Percentiles rank a stretch among this genome's conserved stretches.
These are phyloP conservation scores for Combretum micranthum DNA, from an alignment of 345 rosid species.

Conservation along the genomic window DNA sequence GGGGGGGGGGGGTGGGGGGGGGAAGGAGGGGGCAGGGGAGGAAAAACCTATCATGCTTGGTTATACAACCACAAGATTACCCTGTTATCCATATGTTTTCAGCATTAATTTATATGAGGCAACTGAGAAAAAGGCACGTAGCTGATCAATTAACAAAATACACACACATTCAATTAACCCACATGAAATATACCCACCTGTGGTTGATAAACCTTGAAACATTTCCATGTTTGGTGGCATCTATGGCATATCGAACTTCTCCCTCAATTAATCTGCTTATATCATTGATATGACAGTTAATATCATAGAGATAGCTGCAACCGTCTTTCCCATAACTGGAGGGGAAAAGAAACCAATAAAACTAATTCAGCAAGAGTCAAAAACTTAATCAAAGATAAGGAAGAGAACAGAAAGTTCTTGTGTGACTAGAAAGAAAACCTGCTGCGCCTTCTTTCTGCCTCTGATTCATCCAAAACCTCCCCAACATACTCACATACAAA, in stretches of 20 bases:
- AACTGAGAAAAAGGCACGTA: background rate
- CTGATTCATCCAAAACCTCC: slow-evolving; percentile 66
- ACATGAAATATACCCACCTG: slow-evolving; percentile 39
- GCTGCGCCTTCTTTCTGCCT: slow-evolving; percentile 54
- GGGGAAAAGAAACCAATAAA: slow-evolving; percentile 6
- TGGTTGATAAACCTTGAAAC: slow-evolving; percentile 91
- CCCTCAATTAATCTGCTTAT: slow-evolving; percentile 80
- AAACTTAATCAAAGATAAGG: slow-evolving; percentile 3
- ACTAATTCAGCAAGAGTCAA: background rate
- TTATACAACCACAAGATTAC: too few relatives aligned
- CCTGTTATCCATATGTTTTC: too few relatives aligned
- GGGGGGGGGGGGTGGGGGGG: too few relatives aligned
- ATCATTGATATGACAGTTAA: slow-evolving; percentile 68
- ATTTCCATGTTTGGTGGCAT: slow-evolving; percentile 74
- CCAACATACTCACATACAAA: slow-evolving; percentile 88
- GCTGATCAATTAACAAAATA: background rate
- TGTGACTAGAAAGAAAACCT: slow-evolving; percentile 33
- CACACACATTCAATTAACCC: background rate
- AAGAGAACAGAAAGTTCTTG: slow-evolving; percentile 5
- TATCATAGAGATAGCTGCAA: slow-evolving; percentile 51
- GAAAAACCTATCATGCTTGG: too few relatives aligned
- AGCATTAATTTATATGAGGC: too few relatives aligned
- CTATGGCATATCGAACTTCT: slow-evolving; percentile 52
- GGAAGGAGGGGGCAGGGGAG: too few relatives aligned
- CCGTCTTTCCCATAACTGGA: slow-evolving; percentile 57